These are phyloP conservation scores for Pythium biforme DNA, from an alignment of 352 stramenopile genomes.

Conservation along the genomic window DNA sequence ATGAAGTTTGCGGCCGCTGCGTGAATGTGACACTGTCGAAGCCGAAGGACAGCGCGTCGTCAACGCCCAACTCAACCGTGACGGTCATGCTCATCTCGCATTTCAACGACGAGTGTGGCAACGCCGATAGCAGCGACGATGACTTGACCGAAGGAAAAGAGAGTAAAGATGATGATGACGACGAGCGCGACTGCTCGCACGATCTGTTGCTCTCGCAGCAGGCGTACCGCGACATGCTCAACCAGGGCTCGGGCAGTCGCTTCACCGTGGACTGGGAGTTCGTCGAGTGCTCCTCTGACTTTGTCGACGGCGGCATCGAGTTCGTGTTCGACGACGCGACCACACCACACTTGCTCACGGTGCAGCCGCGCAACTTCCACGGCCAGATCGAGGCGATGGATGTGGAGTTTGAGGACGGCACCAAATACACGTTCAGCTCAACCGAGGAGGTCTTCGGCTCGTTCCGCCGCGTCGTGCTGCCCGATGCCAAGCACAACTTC, in stretches of 20 bases:
- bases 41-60: background rate
- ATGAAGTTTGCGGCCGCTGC: constrained; percentile 21
- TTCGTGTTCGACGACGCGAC: constrained; percentile 25
- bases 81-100: constrained; percentile 30
- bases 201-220: constrained; percentile 24
- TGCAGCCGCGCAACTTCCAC: constrained; percentile 29
- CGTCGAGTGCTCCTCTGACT: constrained; percentile 24
- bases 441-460: constrained; percentile 22
- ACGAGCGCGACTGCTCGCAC: constrained; percentile 15
- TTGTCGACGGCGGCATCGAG: constrained; percentile 28
- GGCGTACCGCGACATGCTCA: constrained; percentile 31
- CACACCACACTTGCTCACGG: constrained; percentile 15
- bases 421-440: constrained; percentile 6
- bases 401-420: constrained; percentile 19
- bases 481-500: constrained; percentile 19
- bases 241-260: constrained; percentile 23
- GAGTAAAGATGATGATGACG: background rate
- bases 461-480: constrained; percentile 21
- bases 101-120: constrained; percentile 22
- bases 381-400: constrained; percentile 16
- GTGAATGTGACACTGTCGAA: constrained; percentile 19
- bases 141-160: background rate
- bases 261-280: constrained; percentile 23
- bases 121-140: background rate
- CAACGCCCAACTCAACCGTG: constrained; percentile 27